phyloP scores from a whole-genome alignment of 129 eudicot genomes.

The Lactuca saligna region DNA sequence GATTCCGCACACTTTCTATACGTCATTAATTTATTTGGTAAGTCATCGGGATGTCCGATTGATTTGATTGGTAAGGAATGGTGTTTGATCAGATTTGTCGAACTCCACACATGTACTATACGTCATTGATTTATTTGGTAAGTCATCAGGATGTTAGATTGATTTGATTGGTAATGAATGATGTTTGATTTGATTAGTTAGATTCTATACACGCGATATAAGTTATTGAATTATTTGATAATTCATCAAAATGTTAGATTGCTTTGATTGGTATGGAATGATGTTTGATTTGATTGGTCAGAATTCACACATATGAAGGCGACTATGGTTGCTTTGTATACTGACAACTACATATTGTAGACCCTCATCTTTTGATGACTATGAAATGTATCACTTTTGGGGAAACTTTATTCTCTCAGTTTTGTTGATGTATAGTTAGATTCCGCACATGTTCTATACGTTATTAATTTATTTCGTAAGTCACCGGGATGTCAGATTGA shows the following conservation, averaged over 20 bases:
- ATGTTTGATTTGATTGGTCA: no score
- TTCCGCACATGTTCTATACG: not conserved
- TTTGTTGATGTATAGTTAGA: not conserved
- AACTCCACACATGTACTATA: not conserved
- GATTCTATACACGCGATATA: no score
- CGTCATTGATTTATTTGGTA: not conserved
- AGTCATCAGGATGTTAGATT: not conserved
- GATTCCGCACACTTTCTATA: no score
- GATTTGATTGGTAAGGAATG: not conserved
- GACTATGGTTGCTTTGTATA: not conserved
- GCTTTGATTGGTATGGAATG: no score
- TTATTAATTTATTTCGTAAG: not conserved
- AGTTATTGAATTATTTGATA: no score
- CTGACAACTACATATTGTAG: not conserved
- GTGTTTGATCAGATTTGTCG: not conserved
- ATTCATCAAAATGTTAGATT: no score
- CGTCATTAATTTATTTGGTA: not conserved
- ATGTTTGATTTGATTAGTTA: not conserved
- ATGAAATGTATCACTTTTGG: not conserved
- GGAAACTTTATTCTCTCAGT: not conserved
- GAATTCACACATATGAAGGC: no score
- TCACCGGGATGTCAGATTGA: not conserved
- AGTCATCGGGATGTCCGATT: not conserved
- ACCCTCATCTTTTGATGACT: no score
- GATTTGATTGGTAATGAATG: not conserved